Evolutionary conservation across 176 grass and related monocot genomes (phyloP).

Genomic region (Avena sativa): DNA sequence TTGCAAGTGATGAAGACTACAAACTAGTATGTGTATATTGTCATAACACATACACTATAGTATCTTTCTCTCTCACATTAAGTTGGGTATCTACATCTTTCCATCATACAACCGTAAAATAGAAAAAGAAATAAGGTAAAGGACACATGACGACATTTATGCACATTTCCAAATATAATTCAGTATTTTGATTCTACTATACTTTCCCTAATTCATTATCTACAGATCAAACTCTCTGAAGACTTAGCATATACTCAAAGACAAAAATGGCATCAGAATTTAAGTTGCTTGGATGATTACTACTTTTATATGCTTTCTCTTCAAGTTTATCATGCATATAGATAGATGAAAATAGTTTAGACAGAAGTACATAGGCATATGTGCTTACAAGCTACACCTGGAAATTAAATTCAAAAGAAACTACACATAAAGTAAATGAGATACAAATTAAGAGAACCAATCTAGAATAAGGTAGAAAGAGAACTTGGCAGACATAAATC

Average conservation of each 20-base stretch:
- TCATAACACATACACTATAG: slow-evolving; percentile 9
- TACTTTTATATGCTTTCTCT: not conserved
- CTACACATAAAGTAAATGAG: not conserved
- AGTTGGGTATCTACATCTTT: not conserved
- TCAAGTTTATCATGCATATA: not conserved
- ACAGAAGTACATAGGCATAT: not conserved
- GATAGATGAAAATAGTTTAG: not conserved
- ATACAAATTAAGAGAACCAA: not conserved
- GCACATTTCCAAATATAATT: not conserved
- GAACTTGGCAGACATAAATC: not conserved
- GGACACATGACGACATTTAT: too few relatives aligned
- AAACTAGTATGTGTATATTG: not conserved
- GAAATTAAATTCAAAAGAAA: not conserved
- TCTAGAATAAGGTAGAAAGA: not conserved
- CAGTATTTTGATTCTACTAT: not conserved
- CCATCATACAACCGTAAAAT: not conserved
- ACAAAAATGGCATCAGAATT: not conserved
- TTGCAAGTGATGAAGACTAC: not conserved
- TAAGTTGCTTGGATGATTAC: not conserved
- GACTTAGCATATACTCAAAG: not conserved
- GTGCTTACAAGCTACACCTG: not conserved
- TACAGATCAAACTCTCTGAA: not conserved
- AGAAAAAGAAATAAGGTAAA: not conserved
- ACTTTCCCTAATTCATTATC: not conserved
- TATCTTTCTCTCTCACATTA: not conserved